Evolutionary conservation across 495 filamentous ascomycete species (phyloP), one percentile per base, ranked within the genome.

Genomic region (Viridothelium virens): DNA sequence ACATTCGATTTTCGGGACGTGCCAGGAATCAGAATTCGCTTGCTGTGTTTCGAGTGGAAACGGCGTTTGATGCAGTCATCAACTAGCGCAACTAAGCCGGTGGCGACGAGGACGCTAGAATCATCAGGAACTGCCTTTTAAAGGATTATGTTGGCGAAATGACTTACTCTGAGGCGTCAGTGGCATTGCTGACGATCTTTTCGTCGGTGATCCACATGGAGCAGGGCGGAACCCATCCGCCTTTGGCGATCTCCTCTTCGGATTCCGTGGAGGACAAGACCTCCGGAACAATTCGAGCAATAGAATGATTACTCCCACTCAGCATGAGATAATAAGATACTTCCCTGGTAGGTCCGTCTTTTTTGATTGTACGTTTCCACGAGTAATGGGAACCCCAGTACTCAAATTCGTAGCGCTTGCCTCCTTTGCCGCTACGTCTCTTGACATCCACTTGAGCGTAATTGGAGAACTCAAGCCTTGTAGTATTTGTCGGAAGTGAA

Each of bases 121-220:
- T 50, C 66, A 63, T 33, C 31, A 36, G 31, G 53, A 59, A 59
- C 18, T 6, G 3, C 11, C 5, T 36, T 34, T 34, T 0, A 36
- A 11, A 33, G n/a, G 18, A 7, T 34, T 5, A 18, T 34, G 7
- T 34, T 36, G 33, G 31, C 6, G 7, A 9, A 56, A 62, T 61
- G 46, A 90, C 92, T 91, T 86, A 97, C 92, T 98, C 94, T 68
- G 91, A 90, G 75, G 93, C 84, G 74, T 97, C 94, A 66, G 86
- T 87, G 72, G 83, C 77, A 67, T 82, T 84, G 53, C 86, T 80
- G 67, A 90, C 78, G 59, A 92, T 78, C 25, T 79, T 80, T 46
- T 84, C 72, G 76, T 96, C 91, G 66, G 83, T 89, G 67, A 98
- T 90, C 84, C 88, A 89, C 86, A 98, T 86, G 65, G 88, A 88